phyloP scores from a whole-genome alignment of 768 basidiomycete species.

The Phaffia australis region DNA sequence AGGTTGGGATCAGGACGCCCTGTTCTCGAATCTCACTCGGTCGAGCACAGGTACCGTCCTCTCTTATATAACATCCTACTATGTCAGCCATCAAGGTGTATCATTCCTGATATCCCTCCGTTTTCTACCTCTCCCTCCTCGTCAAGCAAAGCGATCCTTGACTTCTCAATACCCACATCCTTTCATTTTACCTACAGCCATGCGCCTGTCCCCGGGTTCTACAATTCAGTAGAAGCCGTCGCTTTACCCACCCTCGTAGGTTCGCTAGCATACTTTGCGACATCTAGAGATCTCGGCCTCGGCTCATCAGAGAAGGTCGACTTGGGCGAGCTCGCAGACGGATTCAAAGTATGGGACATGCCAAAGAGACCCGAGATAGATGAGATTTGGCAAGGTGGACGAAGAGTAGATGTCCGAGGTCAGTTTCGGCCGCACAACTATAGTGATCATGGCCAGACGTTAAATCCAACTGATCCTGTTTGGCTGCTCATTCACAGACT shows the following conservation, averaged over 20 bases:
- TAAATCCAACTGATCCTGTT: neutral
- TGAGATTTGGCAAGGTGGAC: conserved; percentile 71
- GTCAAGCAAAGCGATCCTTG: conserved; percentile 60
- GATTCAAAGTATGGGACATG: conserved; percentile 70
- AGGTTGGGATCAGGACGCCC: conserved; percentile 93
- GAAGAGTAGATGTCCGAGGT: conserved; percentile 68
- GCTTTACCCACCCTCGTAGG: conserved; percentile 52
- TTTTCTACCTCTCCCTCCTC: neutral
- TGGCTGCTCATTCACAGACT: conserved; percentile 49
- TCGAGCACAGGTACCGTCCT: conserved; percentile 61
- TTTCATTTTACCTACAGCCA: conserved; percentile 58
- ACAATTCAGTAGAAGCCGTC: neutral
- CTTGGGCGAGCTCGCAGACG: conserved; percentile 81
- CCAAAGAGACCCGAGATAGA: conserved; percentile 67
- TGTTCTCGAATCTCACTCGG: conserved; percentile 78
- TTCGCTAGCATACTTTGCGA: conserved; percentile 9
- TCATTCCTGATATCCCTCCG: neutral
- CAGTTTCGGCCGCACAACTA: conserved; percentile 28
- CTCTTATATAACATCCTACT: neutral
- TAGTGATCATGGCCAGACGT: neutral
- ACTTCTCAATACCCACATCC: conserved; percentile 82
- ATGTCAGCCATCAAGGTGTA: neutral
- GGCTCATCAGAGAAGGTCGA: conserved; percentile 41
- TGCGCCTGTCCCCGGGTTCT: conserved; percentile 46
- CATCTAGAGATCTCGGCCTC: conserved; percentile 1